Conservation (phyloP, 345 rosid species). For the Iberis pinnata region DNA sequence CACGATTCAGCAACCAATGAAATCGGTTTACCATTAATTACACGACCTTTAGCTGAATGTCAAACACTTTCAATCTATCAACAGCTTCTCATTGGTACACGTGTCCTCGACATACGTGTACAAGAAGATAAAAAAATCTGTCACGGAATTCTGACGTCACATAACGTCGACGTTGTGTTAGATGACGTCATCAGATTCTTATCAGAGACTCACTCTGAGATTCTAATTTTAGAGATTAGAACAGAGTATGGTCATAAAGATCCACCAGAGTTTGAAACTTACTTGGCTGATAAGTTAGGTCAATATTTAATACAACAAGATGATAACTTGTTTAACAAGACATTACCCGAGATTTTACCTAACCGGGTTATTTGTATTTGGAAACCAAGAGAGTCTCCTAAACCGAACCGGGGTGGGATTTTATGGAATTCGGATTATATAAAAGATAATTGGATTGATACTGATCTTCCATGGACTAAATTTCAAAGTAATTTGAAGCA, state of each 20-base stretch:
- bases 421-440: constrained; percentile 59
- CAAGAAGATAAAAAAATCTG: constrained; percentile 53
- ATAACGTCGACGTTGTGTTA: constrained; percentile 48
- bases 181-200: constrained; percentile 55
- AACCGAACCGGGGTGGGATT: constrained; percentile 44
- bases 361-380: constrained; percentile 66
- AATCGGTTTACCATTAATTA: constrained; percentile 49
- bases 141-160: constrained; percentile 62
- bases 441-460: constrained; percentile 72
- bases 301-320: constrained; percentile 54
- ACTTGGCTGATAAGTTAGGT: constrained; percentile 56
- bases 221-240: constrained; percentile 61
- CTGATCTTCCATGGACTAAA: constrained; percentile 71
- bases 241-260: constrained; percentile 72
- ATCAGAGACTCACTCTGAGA: constrained; percentile 58
- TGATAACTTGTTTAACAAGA: constrained; percentile 47
- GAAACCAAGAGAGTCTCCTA: constrained; percentile 64
- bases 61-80: constrained; percentile 56
- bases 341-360: constrained; percentile 51
- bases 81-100: constrained; percentile 58
- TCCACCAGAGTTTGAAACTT: constrained; percentile 55
- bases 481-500: constrained; percentile 59
- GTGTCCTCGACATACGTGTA: constrained; percentile 63
- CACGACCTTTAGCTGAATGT: constrained; percentile 75
- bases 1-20: constrained; percentile 80